Evolutionary conservation across 2,329 filamentous ascomycete species (phyloP), one percentile per base, ranked within the genome.

Genomic region (Cercospora canescens): DNA sequence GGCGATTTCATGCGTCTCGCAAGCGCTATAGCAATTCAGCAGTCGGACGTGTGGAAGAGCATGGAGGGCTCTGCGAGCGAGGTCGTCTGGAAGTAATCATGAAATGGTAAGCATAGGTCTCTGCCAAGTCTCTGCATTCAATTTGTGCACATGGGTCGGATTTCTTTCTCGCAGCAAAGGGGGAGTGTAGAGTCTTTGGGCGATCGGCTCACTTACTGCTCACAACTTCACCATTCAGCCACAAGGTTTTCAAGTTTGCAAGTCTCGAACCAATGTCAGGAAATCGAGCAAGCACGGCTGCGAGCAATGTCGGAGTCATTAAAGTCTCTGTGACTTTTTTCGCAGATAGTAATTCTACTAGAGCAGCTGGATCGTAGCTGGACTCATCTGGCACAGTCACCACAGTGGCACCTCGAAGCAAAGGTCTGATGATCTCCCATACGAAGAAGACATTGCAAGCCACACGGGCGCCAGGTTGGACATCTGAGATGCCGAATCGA

Each of bases 401-500:
- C 4, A 92, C 89, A 0, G 91, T 92, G 2, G 91, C 91, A 71
- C 91, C 91, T 62, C 91, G 86, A 62, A 94, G 76, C 52, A 94
- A 81, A 8, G 91, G 91, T 5, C 91, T 89, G 62, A 94, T 78
- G 64, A 94, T 93, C 76, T 94, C 91, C 91, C 91, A 94, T 55
- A 94, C 85, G 75, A 94, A 94, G 78, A 94, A 94, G 66, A 94
- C 91, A 81, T 94, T 94, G 80, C 91, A 94, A n/a, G 91, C 91
- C 11, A 94, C 91, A 6, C 91, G 86, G 71, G 93, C 91, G 16
- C 91, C 91, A 0, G 88, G 89, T 18, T 84, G 79, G 2, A 92
- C 81, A 75, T 94, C 89, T 70, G 88, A 90, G 57, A 94, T 77
- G 9, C 80, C 82, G 73, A 94, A 94, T 76, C 91, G 83, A 69